A percentile compares a stretch with the other conserved stretches of the same genome.
These are phyloP conservation scores for Lecanicillium sp. DNA, from an alignment of 2,329 filamentous ascomycete species.

Conservation along the genomic window DNA sequence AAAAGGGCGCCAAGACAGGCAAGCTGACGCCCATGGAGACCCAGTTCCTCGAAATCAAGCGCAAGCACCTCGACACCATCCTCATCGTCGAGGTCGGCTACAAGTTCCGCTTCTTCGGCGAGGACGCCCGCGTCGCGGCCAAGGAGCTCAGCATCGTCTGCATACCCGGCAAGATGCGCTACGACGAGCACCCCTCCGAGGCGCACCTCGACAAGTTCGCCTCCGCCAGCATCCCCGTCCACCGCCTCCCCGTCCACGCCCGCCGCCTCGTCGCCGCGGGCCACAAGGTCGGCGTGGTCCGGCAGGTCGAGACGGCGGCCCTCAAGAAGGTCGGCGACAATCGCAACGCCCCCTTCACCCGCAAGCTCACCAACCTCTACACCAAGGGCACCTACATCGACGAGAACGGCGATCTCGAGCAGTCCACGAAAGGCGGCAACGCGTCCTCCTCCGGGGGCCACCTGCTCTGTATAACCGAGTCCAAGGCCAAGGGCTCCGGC, in stretches of 20 bases:
- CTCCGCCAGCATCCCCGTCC: slow-evolving; percentile 90
- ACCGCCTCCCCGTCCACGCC: slow-evolving; percentile 85
- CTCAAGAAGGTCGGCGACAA: slow-evolving; percentile 95
- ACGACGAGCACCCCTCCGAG: slow-evolving; percentile 90
- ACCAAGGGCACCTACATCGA: slow-evolving; percentile 98
- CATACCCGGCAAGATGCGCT: slow-evolving; percentile 90
- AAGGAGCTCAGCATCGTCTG: slow-evolving; percentile 93
- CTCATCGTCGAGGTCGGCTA: slow-evolving; percentile 95
- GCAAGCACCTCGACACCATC: slow-evolving; percentile 80
- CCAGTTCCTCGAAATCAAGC: slow-evolving; percentile 91
- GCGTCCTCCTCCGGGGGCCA: slow-evolving; percentile 69
- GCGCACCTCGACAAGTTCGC: slow-evolving; percentile 89
- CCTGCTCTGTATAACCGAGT: slow-evolving; percentile 85
- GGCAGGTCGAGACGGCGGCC: slow-evolving; percentile 91
- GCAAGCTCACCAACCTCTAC: slow-evolving; percentile 92
- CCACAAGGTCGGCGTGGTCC: slow-evolving; percentile 91
- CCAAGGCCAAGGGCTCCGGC: slow-evolving; percentile 68
- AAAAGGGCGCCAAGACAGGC: slow-evolving; percentile 62
- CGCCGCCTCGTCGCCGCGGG: slow-evolving; percentile 88
- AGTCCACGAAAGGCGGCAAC: slow-evolving; percentile 33
- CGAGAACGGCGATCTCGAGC: slow-evolving; percentile 75
- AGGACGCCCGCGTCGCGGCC: slow-evolving; percentile 83
- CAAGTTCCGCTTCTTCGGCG: slow-evolving; percentile 95
- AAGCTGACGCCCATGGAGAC: slow-evolving; percentile 94
- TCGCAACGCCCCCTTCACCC: slow-evolving; percentile 82